Evolutionary conservation across 176 grass and related monocot genomes (phyloP), one percentile per base, ranked within the genome.

Genomic region (Pontederia paniculata): DNA sequence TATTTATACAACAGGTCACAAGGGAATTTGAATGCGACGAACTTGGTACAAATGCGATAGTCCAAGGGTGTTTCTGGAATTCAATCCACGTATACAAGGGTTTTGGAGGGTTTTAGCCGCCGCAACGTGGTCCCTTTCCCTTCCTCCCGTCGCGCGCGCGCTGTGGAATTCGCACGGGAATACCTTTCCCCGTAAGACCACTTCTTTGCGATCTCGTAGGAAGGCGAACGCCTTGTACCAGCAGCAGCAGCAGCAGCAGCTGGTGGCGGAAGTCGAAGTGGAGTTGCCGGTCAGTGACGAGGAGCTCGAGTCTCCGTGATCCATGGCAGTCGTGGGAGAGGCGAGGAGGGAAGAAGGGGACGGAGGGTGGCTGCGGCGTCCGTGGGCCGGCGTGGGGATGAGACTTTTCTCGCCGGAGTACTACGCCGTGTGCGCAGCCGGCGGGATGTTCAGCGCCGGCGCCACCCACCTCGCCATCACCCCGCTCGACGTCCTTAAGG

Each of bases 391-490:
- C 4, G 49, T 28, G 60, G 60, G 69, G 66, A 81, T 78, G 80
- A 65, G 80, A 68, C 31, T 90, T 8, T 90, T 97, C 70, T 90
- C 93, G 60, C 86, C 77, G 12, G 80, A 90, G 83, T 88, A 97
- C 76, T 97, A 97, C 73, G 86, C 83, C 7, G 74, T 97, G 3
- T 97, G 83, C 74, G 62, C 80, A 44, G 82, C 70, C 65, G 86
- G 93, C n/a, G 93, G 93, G 55, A 90, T 90, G 93, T 74, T 90
- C 31, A 82, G 86, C 20, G 86, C 91, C 16, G 91, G 86, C 73
- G 63, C 91, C 46, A 90, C 86, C 14, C 91, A 97, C 73, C 83
- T 97, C 69, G 86, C 83, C 67, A 90, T 88, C 75, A 97, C 86
- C 11, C 91, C 91, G 16, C 74, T 97, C 57, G 91, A 97, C 69